Conservation (phyloP, 2,329 filamentous ascomycete genomes). For the Aspergillus quadricinctus region DNA sequence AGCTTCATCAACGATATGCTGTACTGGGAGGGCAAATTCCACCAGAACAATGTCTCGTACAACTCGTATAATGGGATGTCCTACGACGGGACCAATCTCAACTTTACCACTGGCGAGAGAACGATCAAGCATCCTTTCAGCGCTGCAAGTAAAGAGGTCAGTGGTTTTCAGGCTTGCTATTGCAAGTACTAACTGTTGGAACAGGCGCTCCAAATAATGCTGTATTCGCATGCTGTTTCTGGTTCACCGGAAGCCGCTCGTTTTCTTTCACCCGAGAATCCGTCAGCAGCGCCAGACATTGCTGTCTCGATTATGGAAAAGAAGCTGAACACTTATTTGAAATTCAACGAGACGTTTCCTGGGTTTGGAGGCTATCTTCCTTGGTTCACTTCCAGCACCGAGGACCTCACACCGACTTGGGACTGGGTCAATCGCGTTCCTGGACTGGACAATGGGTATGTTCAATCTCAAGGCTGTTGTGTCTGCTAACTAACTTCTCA, state of each 20-base stretch:
- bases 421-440: neutral
- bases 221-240: slow-evolving; percentile 40
- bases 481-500: neutral
- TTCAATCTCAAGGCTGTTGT: neutral
- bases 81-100: slow-evolving; percentile 26
- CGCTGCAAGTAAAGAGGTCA: neutral
- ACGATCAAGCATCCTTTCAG: neutral
- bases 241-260: slow-evolving; percentile 37
- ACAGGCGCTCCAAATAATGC: slow-evolving; percentile 35
- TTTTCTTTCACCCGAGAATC: slow-evolving; percentile 35
- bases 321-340: neutral
- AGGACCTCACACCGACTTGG: neutral
- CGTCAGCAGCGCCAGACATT: slow-evolving; percentile 23
- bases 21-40: slow-evolving; percentile 45
- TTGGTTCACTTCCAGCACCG: neutral
- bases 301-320: neutral
- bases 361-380: neutral
- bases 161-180: neutral
- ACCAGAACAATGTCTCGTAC: slow-evolving; percentile 40
- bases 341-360: neutral
- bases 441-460: neutral
- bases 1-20: slow-evolving; percentile 30
- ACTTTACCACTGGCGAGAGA: slow-evolving; percentile 29
- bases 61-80: slow-evolving; percentile 42
- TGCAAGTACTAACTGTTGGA: neutral